These are phyloP conservation scores for Vigna nakashimae DNA, from an alignment of 306 rosid genomes.

Conservation along the genomic window DNA sequence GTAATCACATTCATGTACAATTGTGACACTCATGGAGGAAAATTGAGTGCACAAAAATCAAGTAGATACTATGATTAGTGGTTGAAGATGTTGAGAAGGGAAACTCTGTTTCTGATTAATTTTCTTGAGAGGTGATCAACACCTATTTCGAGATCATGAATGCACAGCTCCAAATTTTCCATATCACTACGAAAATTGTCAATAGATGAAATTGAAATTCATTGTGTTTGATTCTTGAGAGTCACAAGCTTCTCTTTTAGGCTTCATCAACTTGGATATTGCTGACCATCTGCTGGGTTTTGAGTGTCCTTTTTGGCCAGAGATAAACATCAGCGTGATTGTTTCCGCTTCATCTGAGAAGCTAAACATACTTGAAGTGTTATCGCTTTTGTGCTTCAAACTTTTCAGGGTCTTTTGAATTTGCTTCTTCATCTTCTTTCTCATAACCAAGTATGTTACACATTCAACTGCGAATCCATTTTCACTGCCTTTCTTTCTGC, in stretches of 20 bases:
- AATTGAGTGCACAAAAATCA: slow-evolving; percentile 27
- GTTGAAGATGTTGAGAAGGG: slow-evolving; percentile 49
- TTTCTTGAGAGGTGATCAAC: slow-evolving; percentile 47
- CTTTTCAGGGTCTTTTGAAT: slow-evolving; percentile 36
- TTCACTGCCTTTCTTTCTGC: slow-evolving; percentile 41
- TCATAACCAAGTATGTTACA: slow-evolving; percentile 35
- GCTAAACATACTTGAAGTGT: slow-evolving; percentile 1
- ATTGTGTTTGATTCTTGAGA: slow-evolving; percentile 28
- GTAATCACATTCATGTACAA: slow-evolving; percentile 41
- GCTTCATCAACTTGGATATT: slow-evolving; percentile 44
- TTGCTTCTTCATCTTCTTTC: slow-evolving; percentile 41
- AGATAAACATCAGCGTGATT: slow-evolving; percentile 38
- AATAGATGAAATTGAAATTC: slow-evolving; percentile 35
- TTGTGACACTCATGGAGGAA: slow-evolving; percentile 32
- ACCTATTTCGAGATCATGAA: slow-evolving; percentile 47
- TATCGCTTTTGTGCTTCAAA: slow-evolving; percentile 37
- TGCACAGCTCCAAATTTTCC: slow-evolving; percentile 44
- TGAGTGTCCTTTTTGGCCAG: slow-evolving; percentile 25
- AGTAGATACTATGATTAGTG: slow-evolving; percentile 26
- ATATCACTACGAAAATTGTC: slow-evolving; percentile 37
- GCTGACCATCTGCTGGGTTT: slow-evolving; percentile 44
- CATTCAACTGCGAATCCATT: slow-evolving; percentile 22
- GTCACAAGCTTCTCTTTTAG: slow-evolving; percentile 38
- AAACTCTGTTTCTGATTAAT: slow-evolving; percentile 45
- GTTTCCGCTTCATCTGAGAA: slow-evolving; percentile 42